These are phyloP conservation scores for Mucor lusitanicus DNA, from an alignment of 371 early-diverging fungal species.

Conservation along the genomic window DNA sequence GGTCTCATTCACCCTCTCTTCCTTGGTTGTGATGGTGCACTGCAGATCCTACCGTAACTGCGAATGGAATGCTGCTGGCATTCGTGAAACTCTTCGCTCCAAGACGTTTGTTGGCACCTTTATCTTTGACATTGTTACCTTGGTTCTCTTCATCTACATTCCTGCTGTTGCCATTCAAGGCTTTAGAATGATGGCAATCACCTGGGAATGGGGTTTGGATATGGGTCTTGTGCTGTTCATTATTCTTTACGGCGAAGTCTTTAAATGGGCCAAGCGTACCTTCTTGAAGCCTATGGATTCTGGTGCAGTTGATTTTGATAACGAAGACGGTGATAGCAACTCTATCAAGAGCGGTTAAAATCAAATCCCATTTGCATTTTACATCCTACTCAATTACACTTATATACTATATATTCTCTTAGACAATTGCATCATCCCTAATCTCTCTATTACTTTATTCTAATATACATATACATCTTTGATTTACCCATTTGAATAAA, in stretches of 20 bases:
- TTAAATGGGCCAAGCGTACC: constrained; percentile 36
- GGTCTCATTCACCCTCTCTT: constrained; percentile 55
- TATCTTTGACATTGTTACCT: constrained; percentile 45
- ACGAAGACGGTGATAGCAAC: not conserved
- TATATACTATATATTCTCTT: not conserved
- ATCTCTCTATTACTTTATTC: not conserved
- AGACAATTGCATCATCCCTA: not conserved
- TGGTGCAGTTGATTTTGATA: not conserved
- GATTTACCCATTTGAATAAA: not conserved
- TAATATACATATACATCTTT: not conserved
- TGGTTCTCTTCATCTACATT: constrained; percentile 67
- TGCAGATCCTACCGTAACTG: constrained; percentile 64
- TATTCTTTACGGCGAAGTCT: constrained; percentile 57
- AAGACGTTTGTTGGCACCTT: constrained; percentile 53
- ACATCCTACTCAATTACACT: not conserved
- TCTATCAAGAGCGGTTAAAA: not conserved
- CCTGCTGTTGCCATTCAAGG: constrained; percentile 65
- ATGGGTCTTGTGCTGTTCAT: constrained; percentile 52
- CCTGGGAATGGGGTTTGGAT: constrained; percentile 80
- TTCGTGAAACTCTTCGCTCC: constrained; percentile 47
- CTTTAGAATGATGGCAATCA: constrained; percentile 64
- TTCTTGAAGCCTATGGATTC: constrained; percentile 35
- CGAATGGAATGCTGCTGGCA: constrained; percentile 51
- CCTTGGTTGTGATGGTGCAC: constrained; percentile 66
- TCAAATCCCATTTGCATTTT: not conserved